Evolutionary conservation across 257 asterid species (phyloP), one percentile per base, ranked within the genome.

Genomic region (Cruciata laevipes): DNA sequence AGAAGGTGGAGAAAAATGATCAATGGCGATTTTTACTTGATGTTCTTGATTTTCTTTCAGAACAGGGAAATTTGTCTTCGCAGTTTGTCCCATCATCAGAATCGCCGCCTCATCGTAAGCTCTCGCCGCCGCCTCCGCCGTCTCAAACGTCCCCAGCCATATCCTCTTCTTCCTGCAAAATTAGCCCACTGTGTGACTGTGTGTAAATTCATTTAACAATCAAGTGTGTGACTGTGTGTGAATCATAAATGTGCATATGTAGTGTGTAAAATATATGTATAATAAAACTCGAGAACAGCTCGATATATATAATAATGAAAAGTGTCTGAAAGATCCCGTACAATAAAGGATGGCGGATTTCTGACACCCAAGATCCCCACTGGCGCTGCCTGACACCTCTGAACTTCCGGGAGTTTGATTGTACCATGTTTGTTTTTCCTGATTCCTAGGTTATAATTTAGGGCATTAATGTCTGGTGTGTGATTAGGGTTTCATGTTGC

Each of bases 301-400:
- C 6, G 6, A 33, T 33, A 33, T 33, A 33, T 33, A 33, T 33
- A 33, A 7, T 33, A 33, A 42, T 10, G 3, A 42, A 42, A 37
- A 37, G 51, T 42, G 51, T 42, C 51, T 0, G 18, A 13, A 11
- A 42, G 51, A 42, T 42, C 51, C 51, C 78, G 69, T 81, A 87
- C 95, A 87, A 72, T 65, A 85, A 61, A 75, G 95, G 95, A 64
- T 87, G 95, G 78, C 91, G 91, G 73, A 87, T 87, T 68, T 87
- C 95, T 67, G 95, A 85, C 74, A 88, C 93, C 93, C 96, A 88
- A 63, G 96, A 86, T 59, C 95, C 95, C 95, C 95, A 88, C 83
- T 88, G 92, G 66, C 95, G 92, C 65, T 88, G 92, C 81, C 96
- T 84, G 85, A 88, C 93, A 78, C 93, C 96, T 81, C 87, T 84